Evolutionary conservation across 1,139 yeast species (phyloP), one percentile per base, ranked within the genome.

Genomic region (Diutina rugosa): DNA sequence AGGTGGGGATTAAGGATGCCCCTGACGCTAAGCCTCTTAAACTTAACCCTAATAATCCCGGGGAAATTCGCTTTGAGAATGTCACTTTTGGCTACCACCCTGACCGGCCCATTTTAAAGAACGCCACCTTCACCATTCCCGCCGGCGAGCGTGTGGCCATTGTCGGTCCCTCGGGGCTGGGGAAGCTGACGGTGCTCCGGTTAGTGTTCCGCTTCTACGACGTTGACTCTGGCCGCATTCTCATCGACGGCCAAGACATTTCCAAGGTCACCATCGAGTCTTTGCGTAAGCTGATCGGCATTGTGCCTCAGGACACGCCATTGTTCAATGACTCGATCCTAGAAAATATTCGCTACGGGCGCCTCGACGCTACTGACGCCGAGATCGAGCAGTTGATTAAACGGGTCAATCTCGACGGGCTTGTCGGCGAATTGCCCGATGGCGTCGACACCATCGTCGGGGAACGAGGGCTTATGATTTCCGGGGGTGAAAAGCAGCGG

Each of bases 261-360:
- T 76, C 84, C 55, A 80, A 84, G 57, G 84, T 91, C 51, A 85
- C 85, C 48, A 68, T 95, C 56, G 93, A 88, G 56, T 82, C 93
- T 7, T 74, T 95, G 57, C 77, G 99, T 61, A 72, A 69, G 57
- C 73, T 81, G 7, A 81, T 93, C 60, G 99, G 98, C 41, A 95
- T 93, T 32, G 99, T 93, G 1, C 99, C 99, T 1, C 99, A 93
- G 69, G 99, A 93, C 62, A 91, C 98, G 0, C 99, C 99, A 4
- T 73, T 93, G 57, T 93, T 93, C 72, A 95, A 93, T 67, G 97
- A 91, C 60, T 81, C 96, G 0, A 89, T 93, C 55, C 70, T 84
- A 66, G 96, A 91, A 66, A 93, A 93, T 66, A 84, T 93, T 54
- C 76, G 95, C 57, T 93, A 90, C 69, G 99, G 99, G 38, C 75